Evolutionary conservation across 1,284 basidiomycete species (phyloP), one percentile per base, ranked within the genome.

Genomic region (Cutaneotrichosporon sp.): DNA sequence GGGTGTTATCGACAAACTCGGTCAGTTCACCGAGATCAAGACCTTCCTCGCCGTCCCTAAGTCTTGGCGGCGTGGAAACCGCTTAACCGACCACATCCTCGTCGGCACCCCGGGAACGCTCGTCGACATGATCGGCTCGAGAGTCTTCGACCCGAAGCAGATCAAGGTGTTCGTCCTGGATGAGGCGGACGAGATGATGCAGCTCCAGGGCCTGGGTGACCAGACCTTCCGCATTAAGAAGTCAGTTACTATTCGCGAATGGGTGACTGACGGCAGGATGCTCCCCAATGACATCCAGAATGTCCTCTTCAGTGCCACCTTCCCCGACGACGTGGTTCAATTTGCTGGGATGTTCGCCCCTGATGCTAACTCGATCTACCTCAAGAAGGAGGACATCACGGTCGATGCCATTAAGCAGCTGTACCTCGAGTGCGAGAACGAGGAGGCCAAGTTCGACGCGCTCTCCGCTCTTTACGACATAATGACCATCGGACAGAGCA

Each of bases 151-250:
- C 67, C 79, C 86, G 7, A 82, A 80, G 48, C 79, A 85, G 33
- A 82, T 99, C 70, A 90, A 90, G 69, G 90, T 97, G 10, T 92
- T 98, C 58, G 94, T 98, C 10, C 80, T 98, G 19, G 96, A 99
- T 70, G 96, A 99, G 77, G 96, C 96, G 27, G 96, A 99, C 76
- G 96, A 97, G 75, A 97, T 98, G 92, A 80, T 99, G 61, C 92
- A 94, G 70, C 85, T 91, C 68, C 90, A 94, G 72, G 91, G 93
- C 20, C 77, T 98, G 48, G 91, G 91, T n/a, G 96, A 98, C 65
- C 94, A 98, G 76, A 94, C 90, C 2, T 77, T 94, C 55, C 82
- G 87, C 46, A 91, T 97, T 54, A 97, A 97, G 77, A 96, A 92
- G 91, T 91, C 60, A 51, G 85, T 77, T n/a, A 11, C n/a, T n/a